Percentiles rank a stretch among this genome's conserved stretches.
Conservation (phyloP, 2,329 filamentous ascomycete species). For the Orbilia ellipsospora region DNA sequence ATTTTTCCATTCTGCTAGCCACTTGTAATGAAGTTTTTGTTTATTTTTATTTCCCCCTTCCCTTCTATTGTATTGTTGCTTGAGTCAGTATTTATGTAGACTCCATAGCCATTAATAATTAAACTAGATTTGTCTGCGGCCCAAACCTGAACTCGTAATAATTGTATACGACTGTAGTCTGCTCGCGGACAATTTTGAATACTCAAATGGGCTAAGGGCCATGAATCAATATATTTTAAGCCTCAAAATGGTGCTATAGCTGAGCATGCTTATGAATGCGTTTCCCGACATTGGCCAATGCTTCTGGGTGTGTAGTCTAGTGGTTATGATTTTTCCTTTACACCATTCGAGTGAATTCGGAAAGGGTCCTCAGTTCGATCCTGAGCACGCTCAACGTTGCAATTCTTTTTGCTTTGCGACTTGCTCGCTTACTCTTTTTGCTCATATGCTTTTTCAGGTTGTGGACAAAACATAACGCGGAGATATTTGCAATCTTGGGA, state of each 20-base stretch:
- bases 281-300: neutral
- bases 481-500: neutral
- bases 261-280: too few species aligned
- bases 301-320: slow-evolving; percentile 54
- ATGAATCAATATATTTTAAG: too few species aligned
- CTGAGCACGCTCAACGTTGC: slow-evolving; percentile 52
- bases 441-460: neutral
- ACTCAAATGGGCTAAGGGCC: too few species aligned
- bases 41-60: neutral
- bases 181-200: too few species aligned
- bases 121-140: too few species aligned
- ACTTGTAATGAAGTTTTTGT: neutral
- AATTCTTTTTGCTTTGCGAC: slow-evolving; percentile 20
- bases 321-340: slow-evolving; percentile 57
- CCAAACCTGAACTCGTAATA: too few species aligned
- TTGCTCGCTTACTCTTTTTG: neutral
- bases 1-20: neutral
- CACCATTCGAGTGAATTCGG: slow-evolving; percentile 40
- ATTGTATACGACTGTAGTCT: too few species aligned
- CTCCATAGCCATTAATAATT: too few species aligned
- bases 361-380: slow-evolving; percentile 56
- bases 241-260: too few species aligned
- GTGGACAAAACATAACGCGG: neutral
- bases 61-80: too few species aligned
- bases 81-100: too few species aligned